Evolutionary conservation across 2,329 filamentous ascomycete genomes (phyloP).

Genomic region (Raffaelea albimanens): DNA sequence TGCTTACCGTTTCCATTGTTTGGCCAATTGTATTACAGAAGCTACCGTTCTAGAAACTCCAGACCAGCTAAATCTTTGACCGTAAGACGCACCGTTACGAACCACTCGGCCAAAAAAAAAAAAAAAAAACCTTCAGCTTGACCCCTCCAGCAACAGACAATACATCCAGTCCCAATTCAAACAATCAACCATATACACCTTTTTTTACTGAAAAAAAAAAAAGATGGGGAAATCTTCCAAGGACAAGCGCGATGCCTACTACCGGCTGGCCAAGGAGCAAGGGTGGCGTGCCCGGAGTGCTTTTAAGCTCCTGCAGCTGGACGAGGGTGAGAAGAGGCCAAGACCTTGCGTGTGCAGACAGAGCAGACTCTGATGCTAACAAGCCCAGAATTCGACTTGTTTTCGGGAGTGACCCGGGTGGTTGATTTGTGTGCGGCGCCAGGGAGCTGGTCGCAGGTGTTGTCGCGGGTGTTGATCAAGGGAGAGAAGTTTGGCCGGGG

Average conservation of each 20-base stretch:
- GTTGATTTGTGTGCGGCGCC: conserved; percentile 94
- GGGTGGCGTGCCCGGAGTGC: conserved; percentile 94
- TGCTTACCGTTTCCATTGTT: too few relatives aligned
- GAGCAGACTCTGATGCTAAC: neutral
- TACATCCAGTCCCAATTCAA: too few relatives aligned
- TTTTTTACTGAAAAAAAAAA: too few relatives aligned
- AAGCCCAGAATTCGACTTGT: conserved; percentile 76
- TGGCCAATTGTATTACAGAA: too few relatives aligned
- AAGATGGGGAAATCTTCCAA: conserved; percentile 90
- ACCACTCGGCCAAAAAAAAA: too few relatives aligned
- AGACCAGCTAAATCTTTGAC: too few relatives aligned
- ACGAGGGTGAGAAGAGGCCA: conserved; percentile 48
- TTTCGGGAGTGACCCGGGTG: conserved; percentile 80
- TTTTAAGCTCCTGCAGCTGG: conserved; percentile 93
- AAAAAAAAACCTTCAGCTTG: too few relatives aligned
- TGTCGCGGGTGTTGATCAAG: conserved; percentile 87
- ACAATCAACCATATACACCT: neutral
- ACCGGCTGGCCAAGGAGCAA: conserved; percentile 95
- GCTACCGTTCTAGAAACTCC: too few relatives aligned
- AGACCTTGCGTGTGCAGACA: neutral
- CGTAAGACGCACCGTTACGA: too few relatives aligned
- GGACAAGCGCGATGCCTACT: conserved; percentile 97
- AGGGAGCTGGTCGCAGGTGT: conserved; percentile 93
- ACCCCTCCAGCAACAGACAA: too few relatives aligned
- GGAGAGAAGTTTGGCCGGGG: conserved; percentile 80